Conservation (phyloP, 352 stramenopile species). For the Pythium biforme region DNA sequence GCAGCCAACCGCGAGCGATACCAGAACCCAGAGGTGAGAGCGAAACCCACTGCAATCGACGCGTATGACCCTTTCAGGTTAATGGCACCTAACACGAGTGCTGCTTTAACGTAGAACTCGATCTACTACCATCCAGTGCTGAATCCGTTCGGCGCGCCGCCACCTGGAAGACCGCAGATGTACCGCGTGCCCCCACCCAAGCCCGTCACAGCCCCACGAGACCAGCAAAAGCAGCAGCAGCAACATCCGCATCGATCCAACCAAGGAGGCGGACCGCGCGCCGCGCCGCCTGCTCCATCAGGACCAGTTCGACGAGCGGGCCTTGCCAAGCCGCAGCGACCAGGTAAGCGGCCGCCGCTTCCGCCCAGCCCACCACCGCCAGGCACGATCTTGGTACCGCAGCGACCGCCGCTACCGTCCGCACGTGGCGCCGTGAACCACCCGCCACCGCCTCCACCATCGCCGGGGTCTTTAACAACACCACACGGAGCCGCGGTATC, state of each 20-base stretch:
- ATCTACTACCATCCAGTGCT: conserved; percentile 82
- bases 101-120: conserved; percentile 44
- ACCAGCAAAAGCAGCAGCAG: background rate
- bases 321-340: conserved; percentile 24
- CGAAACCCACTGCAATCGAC: no score
- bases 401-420: conserved; percentile 48
- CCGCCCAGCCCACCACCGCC: conserved; percentile 51
- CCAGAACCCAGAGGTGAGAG: conserved; percentile 63
- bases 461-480: no score
- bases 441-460: conserved; percentile 4
- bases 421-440: conserved; percentile 18
- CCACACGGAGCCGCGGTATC: background rate
- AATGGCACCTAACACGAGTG: background rate
- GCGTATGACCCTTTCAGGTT: no score
- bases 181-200: conserved; percentile 43
- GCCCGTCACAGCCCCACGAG: conserved; percentile 8
- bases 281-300: conserved; percentile 3
- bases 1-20: conserved; percentile 60
- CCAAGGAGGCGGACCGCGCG: background rate
- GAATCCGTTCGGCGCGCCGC: conserved; percentile 72
- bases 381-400: conserved; percentile 59
- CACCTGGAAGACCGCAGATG: conserved; percentile 58
- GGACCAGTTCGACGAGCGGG: conserved; percentile 8
- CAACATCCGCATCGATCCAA: background rate
- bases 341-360: conserved; percentile 63